phyloP scores from a whole-genome alignment of 73 alveolate genomes.

The Blepharisma japonicum region DNA sequence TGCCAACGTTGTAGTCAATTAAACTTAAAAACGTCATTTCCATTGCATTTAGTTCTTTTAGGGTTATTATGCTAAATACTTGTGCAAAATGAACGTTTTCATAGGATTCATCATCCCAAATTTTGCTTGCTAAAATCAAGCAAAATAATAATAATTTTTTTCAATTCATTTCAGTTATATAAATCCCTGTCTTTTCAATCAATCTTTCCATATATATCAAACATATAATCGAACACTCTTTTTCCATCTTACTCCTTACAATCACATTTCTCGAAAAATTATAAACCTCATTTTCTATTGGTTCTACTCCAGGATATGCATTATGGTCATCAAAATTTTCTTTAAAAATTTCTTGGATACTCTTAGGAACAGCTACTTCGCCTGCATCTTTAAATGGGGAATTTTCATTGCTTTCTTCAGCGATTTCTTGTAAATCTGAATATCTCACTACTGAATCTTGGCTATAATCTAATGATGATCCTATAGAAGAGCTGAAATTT shows the following conservation, averaged over 20 bases:
- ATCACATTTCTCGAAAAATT: conserved; percentile 93
- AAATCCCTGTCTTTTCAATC: conserved; percentile 84
- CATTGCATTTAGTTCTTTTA: conserved; percentile 90
- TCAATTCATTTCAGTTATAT: conserved; percentile 97
- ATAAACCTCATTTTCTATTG: conserved; percentile 63
- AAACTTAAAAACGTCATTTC: conserved; percentile 93
- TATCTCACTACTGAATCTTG: background rate
- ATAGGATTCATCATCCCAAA: conserved; percentile 99
- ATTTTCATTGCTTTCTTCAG: conserved; percentile 30
- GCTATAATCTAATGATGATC: background rate
- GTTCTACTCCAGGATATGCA: background rate
- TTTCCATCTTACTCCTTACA: conserved; percentile 91
- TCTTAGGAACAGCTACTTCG: conserved; percentile 11
- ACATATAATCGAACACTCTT: conserved; percentile 87
- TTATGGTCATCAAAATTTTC: conserved; percentile 11
- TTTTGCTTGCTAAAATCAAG: conserved; percentile 91
- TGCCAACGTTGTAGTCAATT: conserved; percentile 83
- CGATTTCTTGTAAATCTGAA: background rate
- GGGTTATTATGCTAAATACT: conserved; percentile 87
- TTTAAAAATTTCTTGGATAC: conserved; percentile 24
- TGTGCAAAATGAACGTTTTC: conserved; percentile 98
- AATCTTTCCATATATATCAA: conserved; percentile 95
- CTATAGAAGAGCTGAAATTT: conserved; percentile 5
- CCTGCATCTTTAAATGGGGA: conserved; percentile 23
- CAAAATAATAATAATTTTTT: conserved; percentile 88